Conservation (phyloP, 2,329 filamentous ascomycete species). For the Proliferodiscus dingleyae region DNA sequence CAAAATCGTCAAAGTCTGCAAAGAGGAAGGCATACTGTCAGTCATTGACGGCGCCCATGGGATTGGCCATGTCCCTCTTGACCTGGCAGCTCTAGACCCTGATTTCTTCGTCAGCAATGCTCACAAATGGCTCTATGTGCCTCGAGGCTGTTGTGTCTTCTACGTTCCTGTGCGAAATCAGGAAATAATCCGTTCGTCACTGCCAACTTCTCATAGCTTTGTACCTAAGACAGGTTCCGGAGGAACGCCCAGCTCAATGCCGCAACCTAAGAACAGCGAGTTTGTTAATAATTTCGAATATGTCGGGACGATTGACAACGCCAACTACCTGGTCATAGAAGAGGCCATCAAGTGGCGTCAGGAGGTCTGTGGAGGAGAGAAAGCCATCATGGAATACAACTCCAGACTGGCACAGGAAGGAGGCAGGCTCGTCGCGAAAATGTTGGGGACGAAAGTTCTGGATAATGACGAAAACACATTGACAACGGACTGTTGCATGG, state of each 20-base stretch:
- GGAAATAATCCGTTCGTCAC: conserved; percentile 62
- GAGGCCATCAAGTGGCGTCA: conserved; percentile 67
- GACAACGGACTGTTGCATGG: conserved; percentile 63
- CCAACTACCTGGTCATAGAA: conserved; percentile 66
- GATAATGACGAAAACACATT: conserved; percentile 60
- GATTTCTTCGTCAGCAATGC: conserved; percentile 87
- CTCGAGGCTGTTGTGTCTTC: conserved; percentile 74
- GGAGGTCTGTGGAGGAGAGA: conserved; percentile 68
- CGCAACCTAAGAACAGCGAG: conserved; percentile 38
- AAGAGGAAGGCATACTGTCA: conserved; percentile 62
- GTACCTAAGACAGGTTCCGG: conserved; percentile 36
- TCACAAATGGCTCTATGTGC: conserved; percentile 86
- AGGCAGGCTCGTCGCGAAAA: conserved; percentile 53
- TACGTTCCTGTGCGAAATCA: conserved; percentile 77
- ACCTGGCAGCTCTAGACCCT: conserved; percentile 61
- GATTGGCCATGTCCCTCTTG: conserved; percentile 70
- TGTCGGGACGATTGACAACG: conserved; percentile 68
- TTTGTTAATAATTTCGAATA: conserved; percentile 74
- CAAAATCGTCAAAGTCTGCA: conserved; percentile 57
- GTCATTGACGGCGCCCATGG: conserved; percentile 77
- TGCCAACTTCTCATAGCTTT: conserved; percentile 81
- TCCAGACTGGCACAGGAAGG: conserved; percentile 59
- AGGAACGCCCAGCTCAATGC: conserved; percentile 33
- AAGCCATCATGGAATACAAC: conserved; percentile 60
- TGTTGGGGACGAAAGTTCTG: conserved; percentile 66